Evolutionary conservation across 805 yeast species (phyloP).

Genomic region (Yamadazyma olivae): DNA sequence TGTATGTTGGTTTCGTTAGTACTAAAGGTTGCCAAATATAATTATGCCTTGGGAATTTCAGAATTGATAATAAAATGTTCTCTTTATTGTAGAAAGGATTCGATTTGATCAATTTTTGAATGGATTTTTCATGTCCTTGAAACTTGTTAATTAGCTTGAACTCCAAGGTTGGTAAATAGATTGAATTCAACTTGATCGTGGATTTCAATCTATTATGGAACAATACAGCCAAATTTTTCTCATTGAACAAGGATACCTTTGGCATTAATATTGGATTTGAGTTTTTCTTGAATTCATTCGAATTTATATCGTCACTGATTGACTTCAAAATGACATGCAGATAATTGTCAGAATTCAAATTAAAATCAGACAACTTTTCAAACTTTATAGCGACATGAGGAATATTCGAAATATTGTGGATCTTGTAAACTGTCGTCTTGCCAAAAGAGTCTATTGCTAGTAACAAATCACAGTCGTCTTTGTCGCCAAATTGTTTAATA

Average conservation of each 20-base stretch:
- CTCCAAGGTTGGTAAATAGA: constrained; percentile 13
- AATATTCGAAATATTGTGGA: constrained; percentile 48
- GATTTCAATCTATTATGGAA: constrained; percentile 37
- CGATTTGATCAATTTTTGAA: constrained; percentile 63
- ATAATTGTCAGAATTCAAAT: constrained; percentile 8
- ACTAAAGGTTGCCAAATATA: constrained; percentile 42
- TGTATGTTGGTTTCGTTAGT: constrained; percentile 14
- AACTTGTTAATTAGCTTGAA: constrained; percentile 42
- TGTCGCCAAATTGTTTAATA: constrained; percentile 3
- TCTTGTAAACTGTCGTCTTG: constrained; percentile 37
- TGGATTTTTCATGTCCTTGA: constrained; percentile 86
- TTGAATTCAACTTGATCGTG: constrained; percentile 25
- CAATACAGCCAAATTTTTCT: constrained; percentile 17
- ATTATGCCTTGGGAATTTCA: constrained; percentile 36
- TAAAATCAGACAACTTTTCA: constrained; percentile 25
- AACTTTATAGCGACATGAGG: constrained; percentile 56
- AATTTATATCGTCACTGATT: neutral
- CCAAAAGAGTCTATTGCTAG: constrained; percentile 44
- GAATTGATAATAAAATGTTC: constrained; percentile 33
- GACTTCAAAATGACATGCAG: constrained; percentile 5
- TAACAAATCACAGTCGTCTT: constrained; percentile 22
- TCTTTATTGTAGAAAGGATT: constrained; percentile 26
- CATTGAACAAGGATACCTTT: constrained; percentile 11
- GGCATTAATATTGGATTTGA: constrained; percentile 18
- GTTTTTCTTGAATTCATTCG: constrained; percentile 3